Evolutionary conservation across 2,329 filamentous ascomycete genomes (phyloP), one percentile per base, ranked within the genome.

Genomic region (Aspergillus sp.): DNA sequence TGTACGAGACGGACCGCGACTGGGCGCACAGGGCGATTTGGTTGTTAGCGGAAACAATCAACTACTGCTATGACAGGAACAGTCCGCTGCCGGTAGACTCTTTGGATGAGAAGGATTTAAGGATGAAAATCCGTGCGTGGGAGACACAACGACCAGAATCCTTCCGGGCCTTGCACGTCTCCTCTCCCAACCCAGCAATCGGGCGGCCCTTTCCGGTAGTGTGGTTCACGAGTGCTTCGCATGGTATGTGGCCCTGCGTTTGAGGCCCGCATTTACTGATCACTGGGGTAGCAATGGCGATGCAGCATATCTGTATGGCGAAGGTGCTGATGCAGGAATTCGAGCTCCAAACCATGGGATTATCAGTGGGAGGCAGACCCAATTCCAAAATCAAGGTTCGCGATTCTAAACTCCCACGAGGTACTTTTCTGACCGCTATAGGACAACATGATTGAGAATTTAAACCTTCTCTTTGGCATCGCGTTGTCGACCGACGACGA

Each of bases 1-100:
- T 57, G 4, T 36, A 56, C 14, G 62, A 65, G 11, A 64, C 50
- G 17, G 67, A 69, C 40, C 65, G 66, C 5, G 66, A 69, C 53
- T 70, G 68, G 67, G 63, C 67, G 0, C 67, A 69, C 46, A 58
- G 56, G 10, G 68, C 68, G 3, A 63, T 70, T 17, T 71, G 68
- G 68, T 48, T 71, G 13, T 52, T 71, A 4, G 68, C 68, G 3
- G 66, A 69, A 43, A 66, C 66, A 0, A 63, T 71, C 29, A 68
- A 70, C 16, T 63, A 66, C 44, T 71, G 68, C 29, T 71, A 67
- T 49, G 63, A 60, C 5, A 57, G 53, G 4, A 58, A 60, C n/a
- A 56, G 58, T 17, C 60, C 58, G 2, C 50, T 53, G 13, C 54
- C 59, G 14, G 31, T 61, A 7, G 59, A 55, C 10, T 23, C 55